Evolutionary conservation across 2,329 filamentous ascomycete genomes (phyloP).

Genomic region (Seiridium cupressi): DNA sequence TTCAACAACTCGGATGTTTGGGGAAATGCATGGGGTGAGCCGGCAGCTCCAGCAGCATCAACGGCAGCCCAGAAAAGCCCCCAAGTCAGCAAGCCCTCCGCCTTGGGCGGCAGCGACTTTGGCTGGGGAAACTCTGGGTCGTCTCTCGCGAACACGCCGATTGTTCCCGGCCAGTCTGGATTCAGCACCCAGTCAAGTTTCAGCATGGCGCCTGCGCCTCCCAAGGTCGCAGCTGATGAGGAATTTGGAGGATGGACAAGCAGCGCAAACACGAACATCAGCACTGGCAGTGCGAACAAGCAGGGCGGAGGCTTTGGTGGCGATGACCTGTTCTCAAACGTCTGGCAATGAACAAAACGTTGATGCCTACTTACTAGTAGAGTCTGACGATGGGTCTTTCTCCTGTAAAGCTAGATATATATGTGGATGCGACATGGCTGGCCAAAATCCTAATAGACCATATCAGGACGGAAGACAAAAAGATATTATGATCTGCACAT

Average conservation of each 20-base stretch:
- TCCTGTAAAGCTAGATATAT: background rate
- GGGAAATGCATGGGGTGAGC: slow-evolving; percentile 84
- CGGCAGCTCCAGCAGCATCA: slow-evolving; percentile 40
- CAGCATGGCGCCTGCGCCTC: slow-evolving; percentile 34
- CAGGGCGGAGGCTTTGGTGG: slow-evolving; percentile 60
- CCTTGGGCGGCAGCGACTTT: slow-evolving; percentile 58
- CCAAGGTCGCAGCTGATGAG: slow-evolving; percentile 82
- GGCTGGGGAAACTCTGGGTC: slow-evolving; percentile 50
- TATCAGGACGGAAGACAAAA: slow-evolving; percentile 3
- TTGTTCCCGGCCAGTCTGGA: slow-evolving; percentile 61
- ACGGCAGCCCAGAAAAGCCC: slow-evolving; percentile 61
- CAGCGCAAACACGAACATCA: slow-evolving; percentile 43
- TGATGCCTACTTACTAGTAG: background rate
- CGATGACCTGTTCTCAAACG: slow-evolving; percentile 93
- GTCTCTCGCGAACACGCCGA: slow-evolving; percentile 57
- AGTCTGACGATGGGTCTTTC: too few relatives aligned
- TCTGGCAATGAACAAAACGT: slow-evolving; percentile 67
- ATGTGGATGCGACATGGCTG: slow-evolving; percentile 3
- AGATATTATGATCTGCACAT: background rate
- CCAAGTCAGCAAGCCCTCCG: slow-evolving; percentile 34
- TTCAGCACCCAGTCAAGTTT: slow-evolving; percentile 43
- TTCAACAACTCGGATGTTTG: slow-evolving; percentile 68
- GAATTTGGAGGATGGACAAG: slow-evolving; percentile 96
- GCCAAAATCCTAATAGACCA: slow-evolving; percentile 2
- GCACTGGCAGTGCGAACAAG: slow-evolving; percentile 43